Evolutionary conservation across 1,284 basidiomycete species (phyloP).

Genomic region (Austroboletus sp.): DNA sequence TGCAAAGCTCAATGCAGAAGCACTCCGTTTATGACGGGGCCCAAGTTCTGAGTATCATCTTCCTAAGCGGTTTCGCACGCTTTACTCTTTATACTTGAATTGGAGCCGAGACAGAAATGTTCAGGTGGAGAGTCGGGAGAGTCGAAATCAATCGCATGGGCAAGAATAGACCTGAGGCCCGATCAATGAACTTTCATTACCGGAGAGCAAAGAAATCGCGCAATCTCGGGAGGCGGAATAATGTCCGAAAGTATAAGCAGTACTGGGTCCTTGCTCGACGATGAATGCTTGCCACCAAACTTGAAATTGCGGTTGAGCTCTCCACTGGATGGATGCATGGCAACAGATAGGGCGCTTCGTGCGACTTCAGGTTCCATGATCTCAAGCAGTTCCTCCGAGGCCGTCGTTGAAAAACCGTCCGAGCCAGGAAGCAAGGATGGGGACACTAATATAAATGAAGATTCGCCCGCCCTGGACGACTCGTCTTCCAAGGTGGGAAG

Average conservation of each 20-base stretch:
- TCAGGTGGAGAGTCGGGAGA: constrained; percentile 23
- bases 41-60: constrained; percentile 1
- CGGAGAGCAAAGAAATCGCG: constrained; percentile 41
- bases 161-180: constrained; percentile 56
- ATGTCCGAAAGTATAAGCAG: constrained; percentile 62
- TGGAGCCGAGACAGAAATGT: constrained; percentile 40
- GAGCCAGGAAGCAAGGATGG: constrained; percentile 19
- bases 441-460: constrained; percentile 19
- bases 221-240: constrained; percentile 56
- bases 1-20: constrained; percentile 57
- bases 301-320: constrained; percentile 63
- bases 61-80: constrained; percentile 21
- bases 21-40: constrained; percentile 39
- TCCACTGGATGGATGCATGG: constrained; percentile 52
- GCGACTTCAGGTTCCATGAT: constrained; percentile 23
- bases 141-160: constrained; percentile 37
- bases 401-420: constrained; percentile 14
- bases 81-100: constrained; percentile 37
- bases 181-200: constrained; percentile 52
- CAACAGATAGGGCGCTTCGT: constrained; percentile 33
- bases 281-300: constrained; percentile 54
- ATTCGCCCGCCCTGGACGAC: constrained; percentile 19
- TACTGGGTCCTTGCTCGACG: constrained; percentile 11
- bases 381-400: constrained; percentile 21
- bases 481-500: constrained; percentile 26